These are phyloP conservation scores for Myxozyma neglecta DNA, from an alignment of 805 yeast species.

Conservation along the genomic window DNA sequence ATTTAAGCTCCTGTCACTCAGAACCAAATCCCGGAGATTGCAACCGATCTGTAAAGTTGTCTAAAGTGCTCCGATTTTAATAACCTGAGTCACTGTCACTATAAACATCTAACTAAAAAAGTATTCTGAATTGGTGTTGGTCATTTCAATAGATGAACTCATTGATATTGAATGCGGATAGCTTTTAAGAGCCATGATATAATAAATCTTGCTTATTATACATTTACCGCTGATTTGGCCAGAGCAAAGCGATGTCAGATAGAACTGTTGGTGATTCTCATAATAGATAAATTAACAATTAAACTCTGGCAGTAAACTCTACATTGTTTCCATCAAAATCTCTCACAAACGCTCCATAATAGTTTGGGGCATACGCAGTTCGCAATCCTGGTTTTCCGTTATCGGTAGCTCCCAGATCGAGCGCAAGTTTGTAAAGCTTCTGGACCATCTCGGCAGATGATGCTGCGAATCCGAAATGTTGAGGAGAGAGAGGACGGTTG, in stretches of 20 bases:
- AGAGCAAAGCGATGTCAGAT: not conserved
- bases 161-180: too few relatives aligned
- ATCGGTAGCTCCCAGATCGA: conserved; percentile 7
- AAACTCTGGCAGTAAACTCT: conserved; percentile 1
- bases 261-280: not conserved
- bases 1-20: too few relatives aligned
- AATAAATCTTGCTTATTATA: too few relatives aligned
- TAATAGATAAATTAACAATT: not conserved
- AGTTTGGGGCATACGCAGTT: conserved; percentile 3
- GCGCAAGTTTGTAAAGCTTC: conserved; percentile 3
- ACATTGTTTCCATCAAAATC: conserved; percentile 15
- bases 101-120: too few relatives aligned
- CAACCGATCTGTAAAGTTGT: too few relatives aligned
- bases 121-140: too few relatives aligned
- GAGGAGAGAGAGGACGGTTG: not conserved
- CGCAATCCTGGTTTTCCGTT: conserved; percentile 12
- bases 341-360: conserved; percentile 13
- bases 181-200: too few relatives aligned
- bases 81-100: too few relatives aligned
- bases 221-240: too few relatives aligned
- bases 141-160: too few relatives aligned
- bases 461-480: conserved; percentile 10
- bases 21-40: too few relatives aligned
- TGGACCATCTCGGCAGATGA: not conserved
- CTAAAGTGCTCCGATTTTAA: too few relatives aligned